Percentiles rank a stretch among this genome's conserved stretches.
These are phyloP conservation scores for Adansonia digitata DNA, from an alignment of 345 rosid species.

Conservation along the genomic window DNA sequence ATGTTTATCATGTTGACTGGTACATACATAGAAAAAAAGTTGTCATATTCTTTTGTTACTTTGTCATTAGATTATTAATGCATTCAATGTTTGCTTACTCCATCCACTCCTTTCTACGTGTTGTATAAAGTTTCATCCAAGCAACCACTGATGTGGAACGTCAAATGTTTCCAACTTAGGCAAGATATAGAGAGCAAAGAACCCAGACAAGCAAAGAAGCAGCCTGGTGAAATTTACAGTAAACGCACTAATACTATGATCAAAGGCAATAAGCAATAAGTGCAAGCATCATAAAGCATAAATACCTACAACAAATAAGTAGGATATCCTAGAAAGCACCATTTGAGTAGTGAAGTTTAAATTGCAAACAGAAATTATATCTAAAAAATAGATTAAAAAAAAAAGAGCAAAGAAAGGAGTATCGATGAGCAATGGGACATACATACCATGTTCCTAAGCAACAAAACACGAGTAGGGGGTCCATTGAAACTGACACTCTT, in stretches of 20 bases:
- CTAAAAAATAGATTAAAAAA: background rate
- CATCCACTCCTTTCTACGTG: background rate
- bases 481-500: conserved; percentile 83
- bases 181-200: background rate
- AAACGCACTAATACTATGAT: background rate
- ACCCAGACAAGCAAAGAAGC: background rate
- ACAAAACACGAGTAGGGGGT: conserved; percentile 75
- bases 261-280: background rate
- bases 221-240: background rate
- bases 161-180: background rate
- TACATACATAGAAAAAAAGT: background rate
- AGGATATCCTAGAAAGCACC: background rate
- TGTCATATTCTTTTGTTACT: background rate
- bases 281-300: background rate
- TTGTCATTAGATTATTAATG: background rate
- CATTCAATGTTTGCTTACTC: background rate
- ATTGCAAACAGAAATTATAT: background rate
- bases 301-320: background rate
- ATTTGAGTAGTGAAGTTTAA: background rate
- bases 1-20: background rate
- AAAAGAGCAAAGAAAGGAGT: background rate
- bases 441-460: conserved; percentile 95
- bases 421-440: background rate
- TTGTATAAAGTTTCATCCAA: background rate
- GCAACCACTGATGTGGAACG: background rate